Base-by-base conservation (phyloP, 2,329 filamentous ascomycete genomes). In the Nectriaceae sp. region DNA sequence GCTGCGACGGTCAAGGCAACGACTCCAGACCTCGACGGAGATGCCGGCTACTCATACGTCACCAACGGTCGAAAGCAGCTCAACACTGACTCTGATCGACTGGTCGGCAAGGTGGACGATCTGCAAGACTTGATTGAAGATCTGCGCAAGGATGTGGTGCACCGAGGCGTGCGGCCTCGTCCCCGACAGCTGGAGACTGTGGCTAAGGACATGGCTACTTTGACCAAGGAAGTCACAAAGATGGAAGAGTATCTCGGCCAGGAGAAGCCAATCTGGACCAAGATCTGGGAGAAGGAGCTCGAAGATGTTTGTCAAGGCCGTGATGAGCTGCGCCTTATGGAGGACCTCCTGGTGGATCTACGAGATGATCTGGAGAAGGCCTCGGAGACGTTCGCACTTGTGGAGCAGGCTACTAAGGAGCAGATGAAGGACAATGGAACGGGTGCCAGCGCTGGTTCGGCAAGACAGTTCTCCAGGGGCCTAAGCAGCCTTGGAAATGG, bases 271-370 rank as follows among this genome's bases (percentile, higher is more conserved):
- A 78, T 97, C 49, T 99, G 94, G 93, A 97, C 91, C 46, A 97
- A 97, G 82, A 96, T 97, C 56, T 99, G 94, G 94, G 93, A 97
- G 80, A 92, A 95, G 72, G 92, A 97, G 69, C 77, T 99, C 39
- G 90, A 97, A 69, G 87, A 93, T 44, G 93, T 99, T 3, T 97
- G 94, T 72, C 91, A 96, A 67, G 94, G 97, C 64, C 85, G 92
- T 57, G 93, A 97, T 65, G 86, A 97, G 70, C 82, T 99, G 59
- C 94, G 91, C 42, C 88, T 97, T 78, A 93, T 96, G 76, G 94
- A 99, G 74, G 94, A 97, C 61, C 82, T 99, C 54, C 87, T 93
- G 56, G 84, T 92, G 38, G 94, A 99, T 74, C 74, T 99, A 54
- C 85, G 94, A 63, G 92, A 97, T 64, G 94, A 99, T 73, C 77